Percentiles rank a stretch among this genome's conserved stretches.
Evolutionary conservation across 345 rosid species (phyloP).

Genomic region (Aurinia saxatilis): DNA sequence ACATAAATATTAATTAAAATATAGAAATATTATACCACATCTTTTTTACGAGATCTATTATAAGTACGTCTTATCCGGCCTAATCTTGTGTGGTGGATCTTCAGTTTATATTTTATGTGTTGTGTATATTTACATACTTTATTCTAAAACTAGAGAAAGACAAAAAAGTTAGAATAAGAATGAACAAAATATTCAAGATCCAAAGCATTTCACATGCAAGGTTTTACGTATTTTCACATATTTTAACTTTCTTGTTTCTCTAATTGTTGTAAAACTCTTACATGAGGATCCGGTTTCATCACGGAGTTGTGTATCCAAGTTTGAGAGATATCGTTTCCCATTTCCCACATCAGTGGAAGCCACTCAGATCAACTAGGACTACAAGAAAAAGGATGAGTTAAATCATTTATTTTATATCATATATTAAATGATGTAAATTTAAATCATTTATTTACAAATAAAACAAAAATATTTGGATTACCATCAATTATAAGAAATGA

Average conservation of each 20-base stretch:
- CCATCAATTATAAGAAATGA: too few species aligned
- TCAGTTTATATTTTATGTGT: too few species aligned
- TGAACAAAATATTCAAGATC: conserved; percentile 15
- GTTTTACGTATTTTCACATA: neutral
- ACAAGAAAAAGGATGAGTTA: too few species aligned
- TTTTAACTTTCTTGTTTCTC: too few species aligned
- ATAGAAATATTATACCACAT: too few species aligned
- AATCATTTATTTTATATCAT: too few species aligned
- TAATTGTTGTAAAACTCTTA: neutral
- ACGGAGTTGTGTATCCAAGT: conserved; percentile 29
- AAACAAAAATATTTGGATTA: too few species aligned
- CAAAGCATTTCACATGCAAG: conserved; percentile 21
- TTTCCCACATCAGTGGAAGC: conserved; percentile 13
- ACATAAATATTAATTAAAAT: too few species aligned
- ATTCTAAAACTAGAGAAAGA: neutral
- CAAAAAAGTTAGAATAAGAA: neutral
- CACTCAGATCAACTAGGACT: neutral
- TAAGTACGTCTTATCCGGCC: neutral
- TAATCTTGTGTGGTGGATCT: neutral
- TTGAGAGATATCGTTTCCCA: neutral
- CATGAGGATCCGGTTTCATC: neutral
- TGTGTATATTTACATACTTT: neutral
- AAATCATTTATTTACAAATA: too few species aligned
- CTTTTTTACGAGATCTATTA: neutral
- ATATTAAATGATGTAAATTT: too few species aligned